Evolutionary conservation across 805 yeast genomes (phyloP).

Genomic region (Danielozyma ontarioensis): DNA sequence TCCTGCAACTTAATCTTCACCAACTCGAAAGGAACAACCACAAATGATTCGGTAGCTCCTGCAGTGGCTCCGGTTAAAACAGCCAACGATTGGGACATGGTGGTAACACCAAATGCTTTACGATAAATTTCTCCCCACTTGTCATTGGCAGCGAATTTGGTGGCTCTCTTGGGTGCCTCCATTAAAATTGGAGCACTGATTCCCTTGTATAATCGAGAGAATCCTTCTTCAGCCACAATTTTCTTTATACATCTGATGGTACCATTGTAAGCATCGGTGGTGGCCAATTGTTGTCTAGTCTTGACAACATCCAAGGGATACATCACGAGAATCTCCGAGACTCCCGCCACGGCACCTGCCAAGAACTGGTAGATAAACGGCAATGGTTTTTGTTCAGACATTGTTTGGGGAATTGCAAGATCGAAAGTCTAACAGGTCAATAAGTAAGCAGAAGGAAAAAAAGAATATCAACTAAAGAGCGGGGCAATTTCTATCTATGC

Average conservation of each 20-base stretch:
- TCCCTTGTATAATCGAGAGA: slow-evolving; percentile 81
- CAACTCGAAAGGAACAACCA: slow-evolving; percentile 96
- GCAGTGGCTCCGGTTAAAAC: slow-evolving; percentile 96
- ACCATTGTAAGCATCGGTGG: slow-evolving; percentile 68
- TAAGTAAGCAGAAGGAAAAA: too few relatives aligned
- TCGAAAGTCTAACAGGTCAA: too few relatives aligned
- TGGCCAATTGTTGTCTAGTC: slow-evolving; percentile 83
- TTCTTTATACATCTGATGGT: slow-evolving; percentile 79
- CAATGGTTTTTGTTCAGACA: slow-evolving; percentile 35
- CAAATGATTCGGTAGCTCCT: slow-evolving; percentile 94
- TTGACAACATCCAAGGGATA: slow-evolving; percentile 96
- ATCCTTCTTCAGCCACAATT: slow-evolving; percentile 83
- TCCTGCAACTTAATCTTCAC: slow-evolving; percentile 95
- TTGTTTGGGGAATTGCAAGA: too few relatives aligned
- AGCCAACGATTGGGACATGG: slow-evolving; percentile 78
- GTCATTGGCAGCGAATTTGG: slow-evolving; percentile 97
- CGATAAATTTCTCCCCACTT: slow-evolving; percentile 89
- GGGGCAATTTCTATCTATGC: too few relatives aligned
- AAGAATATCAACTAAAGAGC: too few relatives aligned
- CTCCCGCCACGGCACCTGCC: slow-evolving; percentile 95
- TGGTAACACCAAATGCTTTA: slow-evolving; percentile 57
- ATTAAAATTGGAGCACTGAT: slow-evolving; percentile 93
- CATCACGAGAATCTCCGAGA: slow-evolving; percentile 92
- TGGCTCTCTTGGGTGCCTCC: slow-evolving; percentile 99
- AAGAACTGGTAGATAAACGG: slow-evolving; percentile 90